Evolutionary conservation across 192 early-diverging fungal genomes (phyloP).

Genomic region (Mortierella claussenii): DNA sequence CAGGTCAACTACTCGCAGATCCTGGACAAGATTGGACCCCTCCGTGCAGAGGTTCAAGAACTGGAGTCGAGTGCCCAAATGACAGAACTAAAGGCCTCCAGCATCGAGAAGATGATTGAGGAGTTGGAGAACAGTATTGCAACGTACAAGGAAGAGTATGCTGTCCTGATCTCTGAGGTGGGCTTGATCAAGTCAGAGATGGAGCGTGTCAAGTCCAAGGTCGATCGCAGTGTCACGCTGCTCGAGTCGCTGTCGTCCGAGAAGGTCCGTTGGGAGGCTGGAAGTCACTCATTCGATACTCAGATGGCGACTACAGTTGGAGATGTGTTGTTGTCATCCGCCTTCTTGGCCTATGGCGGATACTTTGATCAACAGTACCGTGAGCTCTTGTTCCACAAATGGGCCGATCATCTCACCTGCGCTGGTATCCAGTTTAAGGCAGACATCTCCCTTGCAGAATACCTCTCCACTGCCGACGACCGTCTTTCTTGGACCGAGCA

Average conservation of each 20-base stretch:
- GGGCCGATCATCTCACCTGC: conserved; percentile 75
- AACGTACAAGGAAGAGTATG: conserved; percentile 98
- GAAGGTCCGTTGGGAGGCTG: conserved; percentile 90
- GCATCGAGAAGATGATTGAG: conserved; percentile 81
- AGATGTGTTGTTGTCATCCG: conserved; percentile 91
- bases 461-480: conserved; percentile 92
- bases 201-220: conserved; percentile 91
- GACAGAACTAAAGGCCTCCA: conserved; percentile 74
- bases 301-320: conserved; percentile 99
- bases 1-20: conserved; percentile 96
- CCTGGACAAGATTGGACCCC: conserved; percentile 92
- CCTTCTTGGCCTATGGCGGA: conserved; percentile 97
- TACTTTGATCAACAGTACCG: conserved; percentile 98
- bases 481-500: conserved; percentile 90
- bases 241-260: conserved; percentile 92
- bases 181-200: conserved; percentile 92
- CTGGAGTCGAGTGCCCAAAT: conserved; percentile 82
- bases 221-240: conserved; percentile 89
- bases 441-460: conserved; percentile 89
- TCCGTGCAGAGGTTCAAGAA: conserved; percentile 90
- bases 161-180: conserved; percentile 93
- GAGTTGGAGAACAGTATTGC: conserved; percentile 90
- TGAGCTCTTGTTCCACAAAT: conserved; percentile 79
- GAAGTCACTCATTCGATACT: conserved; percentile 89
- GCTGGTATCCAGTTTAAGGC: conserved; percentile 80